A percentile compares a stretch with the other conserved stretches of the same genome.
Evolutionary conservation across 2,329 filamentous ascomycete genomes (phyloP).

Genomic region (Rhynchosporium agropyri): DNA sequence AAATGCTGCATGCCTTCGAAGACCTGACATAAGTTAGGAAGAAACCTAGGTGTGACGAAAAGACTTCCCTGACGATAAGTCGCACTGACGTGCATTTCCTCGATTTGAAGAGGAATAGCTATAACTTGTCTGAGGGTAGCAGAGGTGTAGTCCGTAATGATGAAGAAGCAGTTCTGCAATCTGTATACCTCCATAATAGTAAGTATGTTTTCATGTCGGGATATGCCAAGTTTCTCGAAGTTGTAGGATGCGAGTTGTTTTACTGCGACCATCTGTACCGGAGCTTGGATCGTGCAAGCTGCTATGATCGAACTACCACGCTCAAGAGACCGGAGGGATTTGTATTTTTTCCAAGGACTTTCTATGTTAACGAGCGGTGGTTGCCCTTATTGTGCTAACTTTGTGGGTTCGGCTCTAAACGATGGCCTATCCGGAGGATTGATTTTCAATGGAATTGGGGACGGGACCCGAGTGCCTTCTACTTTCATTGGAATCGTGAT

Average conservation of each 20-base stretch:
- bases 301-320: slow-evolving; percentile 2
- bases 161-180: slow-evolving; percentile 2
- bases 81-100: background rate
- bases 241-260: background rate
- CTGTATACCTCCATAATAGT: slow-evolving; percentile 1
- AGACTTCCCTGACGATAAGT: slow-evolving; percentile 1
- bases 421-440: background rate
- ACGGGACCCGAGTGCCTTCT: background rate
- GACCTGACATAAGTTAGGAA: background rate
- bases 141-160: slow-evolving; percentile 1
- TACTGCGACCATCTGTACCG: background rate
- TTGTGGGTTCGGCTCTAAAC: slow-evolving; percentile 2
- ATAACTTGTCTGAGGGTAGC: slow-evolving; percentile 5
- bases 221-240: slow-evolving; percentile 5
- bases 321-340: background rate
- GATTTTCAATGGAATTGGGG: background rate
- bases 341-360: background rate
- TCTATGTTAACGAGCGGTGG: background rate
- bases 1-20: slow-evolving; percentile 1
- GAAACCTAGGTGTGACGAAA: slow-evolving; percentile 2
- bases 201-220: slow-evolving; percentile 2
- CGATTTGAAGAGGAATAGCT: slow-evolving; percentile 3
- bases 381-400: background rate
- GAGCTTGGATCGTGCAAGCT: background rate
- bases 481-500: background rate